Evolutionary conservation across 1,284 basidiomycete species (phyloP), one percentile per base, ranked within the genome.

Genomic region (Schizophyllum commune): DNA sequence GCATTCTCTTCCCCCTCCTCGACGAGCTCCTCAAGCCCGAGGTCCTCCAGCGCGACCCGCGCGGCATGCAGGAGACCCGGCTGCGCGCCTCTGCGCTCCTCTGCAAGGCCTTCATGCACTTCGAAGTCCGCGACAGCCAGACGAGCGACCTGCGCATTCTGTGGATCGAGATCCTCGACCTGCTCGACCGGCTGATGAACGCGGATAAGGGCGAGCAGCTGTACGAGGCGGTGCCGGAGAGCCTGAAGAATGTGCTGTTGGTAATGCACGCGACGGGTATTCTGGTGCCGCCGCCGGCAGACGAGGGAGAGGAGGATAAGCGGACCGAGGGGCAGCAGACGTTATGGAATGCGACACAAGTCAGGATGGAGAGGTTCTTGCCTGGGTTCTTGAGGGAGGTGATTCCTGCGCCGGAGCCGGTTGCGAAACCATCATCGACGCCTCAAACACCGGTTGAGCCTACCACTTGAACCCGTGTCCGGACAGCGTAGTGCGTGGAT

Each of bases 101-200:
- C 27, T 97, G 94, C 82, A 98, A 98, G 75, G 87, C 89, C 4
- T 98, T 99, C 76, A 89, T 99, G 81, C 94, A 97, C 69, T 90
- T 95, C 65, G 89, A 96, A 64, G 81, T 91, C 32, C 83, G 89
- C 47, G 86, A 96, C 62, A 81, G 78, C 62, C 80, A 84, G 67
- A 77, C 77, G n/a, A 78, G 83, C 54, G 89, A 91, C 68, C 85
- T 96, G 64, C 80, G 86, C 22, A 79, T 88, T 32, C 71, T 96
- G 56, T 99, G 97, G 91, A 86, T 96, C 65, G 86, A 89, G 67
- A 89, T 98, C n/a, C 77, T 99, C 59, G 96, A 97, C 69, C 78
- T 94, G 61, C 80, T 98, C 33, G 94, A 97, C 73, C 83, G 92
- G 19, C 79, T 98, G 68, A 96, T 98, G 89, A 85, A 89, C 62